Evolutionary conservation across 805 yeast species (phyloP).

Genomic region (Barnettozyma botsteinii): DNA sequence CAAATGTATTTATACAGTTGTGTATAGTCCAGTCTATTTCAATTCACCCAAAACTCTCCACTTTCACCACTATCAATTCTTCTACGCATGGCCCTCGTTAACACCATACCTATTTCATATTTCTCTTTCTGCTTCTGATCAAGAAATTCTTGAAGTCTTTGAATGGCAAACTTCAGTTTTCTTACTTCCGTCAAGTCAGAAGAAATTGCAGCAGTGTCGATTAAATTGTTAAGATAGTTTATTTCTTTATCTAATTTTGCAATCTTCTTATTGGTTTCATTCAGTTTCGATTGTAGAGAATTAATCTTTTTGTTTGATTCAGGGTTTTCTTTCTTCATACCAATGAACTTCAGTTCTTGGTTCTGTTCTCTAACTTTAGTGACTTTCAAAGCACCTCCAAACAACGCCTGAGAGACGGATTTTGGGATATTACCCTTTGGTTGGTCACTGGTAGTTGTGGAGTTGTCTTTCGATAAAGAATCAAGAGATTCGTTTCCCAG

Average conservation of each 20-base stretch:
- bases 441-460: neutral
- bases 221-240: slow-evolving; percentile 29
- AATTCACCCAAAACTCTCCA: slow-evolving; percentile 36
- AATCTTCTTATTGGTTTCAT: slow-evolving; percentile 30
- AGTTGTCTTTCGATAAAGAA: slow-evolving; percentile 2
- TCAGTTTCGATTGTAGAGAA: slow-evolving; percentile 28
- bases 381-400: slow-evolving; percentile 22
- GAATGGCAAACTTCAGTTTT: slow-evolving; percentile 32
- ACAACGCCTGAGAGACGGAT: slow-evolving; percentile 25
- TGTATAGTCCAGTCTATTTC: neutral
- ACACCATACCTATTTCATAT: slow-evolving; percentile 36
- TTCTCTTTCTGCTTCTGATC: slow-evolving; percentile 38
- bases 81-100: slow-evolving; percentile 36
- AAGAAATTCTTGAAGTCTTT: slow-evolving; percentile 32
- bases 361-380: slow-evolving; percentile 23
- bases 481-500: slow-evolving; percentile 9
- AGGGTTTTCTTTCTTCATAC: slow-evolving; percentile 17
- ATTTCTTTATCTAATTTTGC: slow-evolving; percentile 34
- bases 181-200: slow-evolving; percentile 32
- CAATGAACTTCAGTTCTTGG: slow-evolving; percentile 22
- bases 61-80: slow-evolving; percentile 37
- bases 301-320: slow-evolving; percentile 18
- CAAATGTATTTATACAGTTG: neutral
- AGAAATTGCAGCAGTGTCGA: slow-evolving; percentile 31
- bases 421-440: slow-evolving; percentile 18